Evolutionary conservation across 768 basidiomycete genomes (phyloP), one percentile per base, ranked within the genome.

Genomic region (Boletus reticulatus): DNA sequence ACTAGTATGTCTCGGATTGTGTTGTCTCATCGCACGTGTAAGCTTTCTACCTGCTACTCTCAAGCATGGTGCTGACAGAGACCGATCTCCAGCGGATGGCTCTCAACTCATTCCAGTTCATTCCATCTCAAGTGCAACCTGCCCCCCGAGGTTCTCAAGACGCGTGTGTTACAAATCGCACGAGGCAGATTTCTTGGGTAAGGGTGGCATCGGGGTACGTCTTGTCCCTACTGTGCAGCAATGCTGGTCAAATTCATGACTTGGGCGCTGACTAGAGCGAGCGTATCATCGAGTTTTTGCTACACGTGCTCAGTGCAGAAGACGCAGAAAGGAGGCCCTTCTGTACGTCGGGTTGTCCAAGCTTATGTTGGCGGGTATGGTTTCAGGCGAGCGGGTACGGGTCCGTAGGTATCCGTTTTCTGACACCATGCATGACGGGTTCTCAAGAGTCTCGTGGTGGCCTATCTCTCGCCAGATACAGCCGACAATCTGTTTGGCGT

Each of bases 271-370:
- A n/a, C 41, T 57, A 82, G 80, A 72, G 74, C 14, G 75, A 82
- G 11, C 80, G 85, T 42, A 80, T 89, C 19, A 79, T 91, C 38
- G 88, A 89, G 27, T 84, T 88, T 50, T 67, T 92, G 7, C 67
- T 87, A 5, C 76, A 80, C 38, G 71, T 81, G 3, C 73, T 87
- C 27, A 76, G 72, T 38, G 71, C 56, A 1, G 79, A 88, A 44
- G 80, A 85, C 47, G 80, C 85, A 8, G 78, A 83, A 27, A 80
- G 80, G 42, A 85, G 57, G 90, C 92, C 2, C 71, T 89, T 6
- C 74, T 93, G 13, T 87, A 85, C 56, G 76, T 89, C 29, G 94
- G 95, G 0, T 76, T 92, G 5, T 79, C 92, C n/a, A 98, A 98
- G 72, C 78, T 98, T 24, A 80, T 93, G 65, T 74, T 94, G 7